These are phyloP conservation scores for Raffaelea albimanens DNA, from an alignment of 2,329 filamentous ascomycete species.

Conservation along the genomic window DNA sequence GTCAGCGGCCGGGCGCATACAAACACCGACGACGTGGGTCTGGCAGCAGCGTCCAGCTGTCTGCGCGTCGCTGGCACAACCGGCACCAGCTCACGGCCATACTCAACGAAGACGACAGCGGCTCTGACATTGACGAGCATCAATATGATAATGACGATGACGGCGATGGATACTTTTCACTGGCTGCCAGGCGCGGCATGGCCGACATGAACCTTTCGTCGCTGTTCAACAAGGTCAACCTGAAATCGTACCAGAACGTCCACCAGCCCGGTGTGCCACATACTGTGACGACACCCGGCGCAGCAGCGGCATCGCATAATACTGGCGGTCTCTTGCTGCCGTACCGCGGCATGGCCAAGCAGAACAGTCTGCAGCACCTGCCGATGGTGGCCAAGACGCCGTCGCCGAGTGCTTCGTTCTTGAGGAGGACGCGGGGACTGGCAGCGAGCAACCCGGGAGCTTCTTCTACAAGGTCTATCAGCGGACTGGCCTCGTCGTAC, in stretches of 20 bases:
- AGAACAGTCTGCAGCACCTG: constrained; percentile 14
- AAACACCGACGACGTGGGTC: constrained; percentile 32
- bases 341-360: neutral
- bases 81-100: constrained; percentile 22
- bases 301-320: neutral
- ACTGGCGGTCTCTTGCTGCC: neutral
- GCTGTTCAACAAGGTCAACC: neutral
- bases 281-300: neutral
- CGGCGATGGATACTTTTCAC: neutral
- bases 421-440: constrained; percentile 4
- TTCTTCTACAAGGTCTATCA: neutral
- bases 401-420: constrained; percentile 4
- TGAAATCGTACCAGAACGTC: neutral
- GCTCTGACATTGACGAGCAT: too few relatives aligned
- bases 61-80: constrained; percentile 23
- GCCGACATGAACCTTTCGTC: constrained; percentile 5
- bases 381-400: constrained; percentile 8
- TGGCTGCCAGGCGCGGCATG: constrained; percentile 10
- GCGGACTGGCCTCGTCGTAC: neutral
- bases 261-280: too few relatives aligned
- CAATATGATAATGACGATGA: too few relatives aligned
- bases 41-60: constrained; percentile 35
- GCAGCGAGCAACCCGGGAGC: neutral
- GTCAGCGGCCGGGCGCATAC: neutral
- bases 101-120: constrained; percentile 22